Percentiles rank a stretch among this genome's conserved stretches.
These are phyloP conservation scores for Phaeophleospora eucalypticola DNA, from an alignment of 2,329 filamentous ascomycete genomes.

Conservation along the genomic window DNA sequence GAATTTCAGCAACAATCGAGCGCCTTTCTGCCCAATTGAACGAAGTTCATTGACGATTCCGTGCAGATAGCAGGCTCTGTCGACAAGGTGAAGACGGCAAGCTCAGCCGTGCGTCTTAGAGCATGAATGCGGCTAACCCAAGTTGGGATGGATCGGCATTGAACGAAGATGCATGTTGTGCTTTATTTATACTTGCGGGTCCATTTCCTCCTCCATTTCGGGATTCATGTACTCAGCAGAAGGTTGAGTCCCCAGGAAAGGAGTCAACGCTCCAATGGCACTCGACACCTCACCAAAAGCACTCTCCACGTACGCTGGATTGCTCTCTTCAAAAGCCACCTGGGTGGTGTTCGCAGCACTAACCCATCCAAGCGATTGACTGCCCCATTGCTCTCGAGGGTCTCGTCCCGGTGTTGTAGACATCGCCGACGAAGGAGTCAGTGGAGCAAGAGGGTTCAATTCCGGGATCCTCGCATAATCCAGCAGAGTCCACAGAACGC, in stretches of 20 bases:
- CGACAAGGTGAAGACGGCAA: too few species aligned
- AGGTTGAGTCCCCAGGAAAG: background rate
- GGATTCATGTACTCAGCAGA: background rate
- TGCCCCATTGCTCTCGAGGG: background rate
- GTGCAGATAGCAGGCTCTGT: too few species aligned
- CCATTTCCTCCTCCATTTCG: background rate
- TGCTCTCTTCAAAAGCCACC: background rate
- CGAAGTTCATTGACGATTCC: too few species aligned
- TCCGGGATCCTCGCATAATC: constrained; percentile 3
- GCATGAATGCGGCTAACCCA: too few species aligned
- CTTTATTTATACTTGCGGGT: background rate
- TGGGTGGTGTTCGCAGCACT: background rate
- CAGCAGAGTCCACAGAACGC: background rate
- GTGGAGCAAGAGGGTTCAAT: constrained; percentile 1
- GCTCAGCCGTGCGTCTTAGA: too few species aligned
- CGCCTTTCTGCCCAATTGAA: too few species aligned
- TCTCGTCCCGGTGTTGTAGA: background rate
- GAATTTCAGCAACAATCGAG: too few species aligned
- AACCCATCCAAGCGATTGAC: background rate
- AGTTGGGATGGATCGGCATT: background rate
- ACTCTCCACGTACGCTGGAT: background rate
- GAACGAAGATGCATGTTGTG: background rate
- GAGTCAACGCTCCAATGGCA: background rate
- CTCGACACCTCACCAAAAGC: background rate
- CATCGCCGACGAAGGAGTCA: background rate